Conservation (phyloP, 768 basidiomycete genomes). For the Mycena indigotica region DNA sequence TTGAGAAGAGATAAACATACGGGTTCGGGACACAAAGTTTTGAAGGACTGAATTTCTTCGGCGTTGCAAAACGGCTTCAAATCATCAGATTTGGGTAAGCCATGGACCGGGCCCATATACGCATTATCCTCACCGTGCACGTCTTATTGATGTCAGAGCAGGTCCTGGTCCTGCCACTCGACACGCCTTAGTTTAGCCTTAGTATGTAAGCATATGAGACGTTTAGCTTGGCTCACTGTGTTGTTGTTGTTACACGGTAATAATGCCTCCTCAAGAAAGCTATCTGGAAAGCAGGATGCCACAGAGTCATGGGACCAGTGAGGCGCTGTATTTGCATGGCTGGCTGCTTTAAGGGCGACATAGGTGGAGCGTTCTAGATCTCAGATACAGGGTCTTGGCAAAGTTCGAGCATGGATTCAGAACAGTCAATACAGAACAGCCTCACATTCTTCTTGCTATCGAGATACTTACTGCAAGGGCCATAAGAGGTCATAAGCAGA, state of each 20-base stretch:
- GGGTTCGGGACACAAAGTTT: slow-evolving; percentile 78
- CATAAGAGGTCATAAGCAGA: too few relatives aligned
- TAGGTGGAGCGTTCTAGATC: slow-evolving; percentile 74
- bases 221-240: slow-evolving; percentile 57
- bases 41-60: slow-evolving; percentile 81
- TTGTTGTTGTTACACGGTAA: too few relatives aligned
- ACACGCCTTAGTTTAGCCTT: slow-evolving; percentile 47
- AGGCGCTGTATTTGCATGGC: slow-evolving; percentile 86
- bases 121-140: slow-evolving; percentile 52
- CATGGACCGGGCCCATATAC: slow-evolving; percentile 40
- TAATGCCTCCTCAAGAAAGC: too few relatives aligned
- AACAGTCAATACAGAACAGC: slow-evolving; percentile 95
- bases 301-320: slow-evolving; percentile 84
- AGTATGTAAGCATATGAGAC: not conserved
- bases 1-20: slow-evolving; percentile 40
- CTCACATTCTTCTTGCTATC: slow-evolving; percentile 84
- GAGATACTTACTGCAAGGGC: too few relatives aligned
- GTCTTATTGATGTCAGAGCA: slow-evolving; percentile 67
- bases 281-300: slow-evolving; percentile 90
- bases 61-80: slow-evolving; percentile 78
- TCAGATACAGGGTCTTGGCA: slow-evolving; percentile 67
- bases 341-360: slow-evolving; percentile 77
- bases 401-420: slow-evolving; percentile 81
- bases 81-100: slow-evolving; percentile 5
- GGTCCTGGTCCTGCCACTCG: slow-evolving; percentile 39